Conservation (phyloP, 305 asterid species). For the Caryopteris hybrid region DNA sequence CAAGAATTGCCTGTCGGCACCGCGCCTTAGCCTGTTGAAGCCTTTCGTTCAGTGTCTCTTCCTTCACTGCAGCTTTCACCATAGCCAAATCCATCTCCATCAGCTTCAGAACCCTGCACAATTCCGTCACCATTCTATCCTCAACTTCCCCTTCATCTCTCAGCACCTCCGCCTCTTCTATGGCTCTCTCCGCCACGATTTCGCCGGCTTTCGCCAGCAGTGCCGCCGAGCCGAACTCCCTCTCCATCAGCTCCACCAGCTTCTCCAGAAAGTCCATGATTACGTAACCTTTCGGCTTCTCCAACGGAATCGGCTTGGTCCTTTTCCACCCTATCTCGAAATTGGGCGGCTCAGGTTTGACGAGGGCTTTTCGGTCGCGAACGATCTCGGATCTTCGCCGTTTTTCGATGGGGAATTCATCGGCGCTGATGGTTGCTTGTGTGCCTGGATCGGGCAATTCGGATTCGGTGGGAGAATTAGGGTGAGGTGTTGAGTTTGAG, state of each 20-base stretch:
- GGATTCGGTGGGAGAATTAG: no score
- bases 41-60: constrained; percentile 65
- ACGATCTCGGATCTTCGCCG: constrained; percentile 58
- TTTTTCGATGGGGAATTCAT: constrained; percentile 67
- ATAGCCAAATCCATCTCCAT: constrained; percentile 92
- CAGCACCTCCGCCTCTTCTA: constrained; percentile 70
- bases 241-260: constrained; percentile 61
- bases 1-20: constrained; percentile 87
- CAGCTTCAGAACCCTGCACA: constrained; percentile 73
- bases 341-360: constrained; percentile 65
- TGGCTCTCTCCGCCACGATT: constrained; percentile 69
- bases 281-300: constrained; percentile 74
- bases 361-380: constrained; percentile 52
- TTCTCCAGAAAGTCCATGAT: constrained; percentile 83
- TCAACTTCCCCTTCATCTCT: constrained; percentile 81
- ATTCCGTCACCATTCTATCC: constrained; percentile 78
- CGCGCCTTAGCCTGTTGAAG: constrained; percentile 74
- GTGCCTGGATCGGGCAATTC: constrained; percentile 41
- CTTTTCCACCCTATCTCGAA: constrained; percentile 90
- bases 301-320: constrained; percentile 56
- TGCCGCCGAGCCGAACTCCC: constrained; percentile 59
- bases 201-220: constrained; percentile 75
- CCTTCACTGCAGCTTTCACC: constrained; percentile 76
- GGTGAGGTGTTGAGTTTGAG: constrained; percentile 26
- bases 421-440: constrained; percentile 49